phyloP scores from a whole-genome alignment of 768 basidiomycete species.

The Leccinum ochraceum region DNA sequence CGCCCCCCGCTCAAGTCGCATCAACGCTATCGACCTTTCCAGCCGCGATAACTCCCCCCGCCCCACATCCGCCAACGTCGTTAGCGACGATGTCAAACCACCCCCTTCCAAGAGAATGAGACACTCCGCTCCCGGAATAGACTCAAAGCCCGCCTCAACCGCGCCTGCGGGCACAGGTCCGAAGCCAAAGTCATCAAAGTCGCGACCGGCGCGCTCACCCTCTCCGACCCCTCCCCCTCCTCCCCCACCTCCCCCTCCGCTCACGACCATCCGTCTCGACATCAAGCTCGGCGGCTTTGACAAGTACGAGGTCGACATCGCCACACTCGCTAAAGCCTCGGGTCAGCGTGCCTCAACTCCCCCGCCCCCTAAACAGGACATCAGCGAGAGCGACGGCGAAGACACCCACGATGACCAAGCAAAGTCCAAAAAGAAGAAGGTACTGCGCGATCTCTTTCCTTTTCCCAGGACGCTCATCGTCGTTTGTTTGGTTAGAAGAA shows the following conservation, averaged over 20 bases:
- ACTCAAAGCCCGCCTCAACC: conserved; percentile 28
- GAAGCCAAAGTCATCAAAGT: conserved; percentile 56
- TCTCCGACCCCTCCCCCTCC: conserved; percentile 58
- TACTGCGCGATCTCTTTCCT: conserved; percentile 13
- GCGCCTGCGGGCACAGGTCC: conserved; percentile 35
- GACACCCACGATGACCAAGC: conserved; percentile 38
- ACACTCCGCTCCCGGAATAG: conserved; percentile 26
- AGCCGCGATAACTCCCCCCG: conserved; percentile 33
- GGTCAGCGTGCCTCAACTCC: conserved; percentile 68
- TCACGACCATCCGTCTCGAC: conserved; percentile 66
- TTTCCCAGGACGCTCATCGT: conserved; percentile 7
- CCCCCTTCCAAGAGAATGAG: conserved; percentile 33
- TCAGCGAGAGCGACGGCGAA: conserved; percentile 58
- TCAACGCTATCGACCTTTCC: conserved; percentile 27
- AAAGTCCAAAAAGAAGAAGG: conserved; percentile 42
- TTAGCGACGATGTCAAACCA: conserved; percentile 25
- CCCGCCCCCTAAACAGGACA: conserved; percentile 45
- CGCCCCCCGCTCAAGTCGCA: conserved; percentile 19
- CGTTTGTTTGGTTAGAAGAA: conserved; percentile 40
- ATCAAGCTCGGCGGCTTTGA: conserved; percentile 72
- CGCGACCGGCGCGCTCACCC: conserved; percentile 44
- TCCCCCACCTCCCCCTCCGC: conserved; percentile 46
- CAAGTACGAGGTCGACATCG: conserved; percentile 74
- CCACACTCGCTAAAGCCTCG: conserved; percentile 54
- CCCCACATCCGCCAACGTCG: conserved; percentile 12